Evolutionary conservation across 768 basidiomycete species (phyloP), one percentile per base, ranked within the genome.

Genomic region (Floccularia luteovirens): DNA sequence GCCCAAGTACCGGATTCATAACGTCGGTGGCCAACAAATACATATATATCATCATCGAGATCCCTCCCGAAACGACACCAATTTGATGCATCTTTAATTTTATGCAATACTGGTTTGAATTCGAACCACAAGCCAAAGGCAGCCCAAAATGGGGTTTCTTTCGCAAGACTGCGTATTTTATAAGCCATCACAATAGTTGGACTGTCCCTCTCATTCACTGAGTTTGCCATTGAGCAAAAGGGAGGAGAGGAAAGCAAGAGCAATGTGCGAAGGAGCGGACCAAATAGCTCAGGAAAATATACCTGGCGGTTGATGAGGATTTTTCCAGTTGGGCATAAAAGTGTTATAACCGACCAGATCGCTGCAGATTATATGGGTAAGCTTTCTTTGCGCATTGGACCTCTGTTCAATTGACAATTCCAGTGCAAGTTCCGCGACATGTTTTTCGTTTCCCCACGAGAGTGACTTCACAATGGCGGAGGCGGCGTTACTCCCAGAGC

Each of bases 251-350:
- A 81, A 16, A 92, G 66, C 16, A 82, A 72, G 2, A 94, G 61
- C 10, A 93, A 67, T 2, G 83, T 78, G 2, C 81, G 75, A 14
- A 93, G 63, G 13, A 93, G 72, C 3, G 84, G 84, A 0, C 78
- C 84, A 8, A 89, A 67, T 1, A 93, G 73, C 43, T 86, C 77
- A 0, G 87, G 85, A 52, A 92, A 92, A 59, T 93, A 93, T 10
- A 93, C 75, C 84, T 91, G 42, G 32, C 11, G 21, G 12, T 19
- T 17, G 24, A 22, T 12, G 39, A 8, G 40, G n/a, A 44, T 22
- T 25, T 28, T n/a, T 14, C 4, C 28, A 47, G 23, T 16, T 8
- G 32, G 16, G 16, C 14, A 25, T 27, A 31, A 17, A 37, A 30
- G 20, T 28, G 23, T 19, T 8, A n/a, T 19, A 28, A 70, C 79